Percentiles rank a stretch among this genome's conserved stretches.
These are phyloP conservation scores for Chytriomyces confervae DNA, from an alignment of 192 early-diverging fungal species.

Conservation along the genomic window DNA sequence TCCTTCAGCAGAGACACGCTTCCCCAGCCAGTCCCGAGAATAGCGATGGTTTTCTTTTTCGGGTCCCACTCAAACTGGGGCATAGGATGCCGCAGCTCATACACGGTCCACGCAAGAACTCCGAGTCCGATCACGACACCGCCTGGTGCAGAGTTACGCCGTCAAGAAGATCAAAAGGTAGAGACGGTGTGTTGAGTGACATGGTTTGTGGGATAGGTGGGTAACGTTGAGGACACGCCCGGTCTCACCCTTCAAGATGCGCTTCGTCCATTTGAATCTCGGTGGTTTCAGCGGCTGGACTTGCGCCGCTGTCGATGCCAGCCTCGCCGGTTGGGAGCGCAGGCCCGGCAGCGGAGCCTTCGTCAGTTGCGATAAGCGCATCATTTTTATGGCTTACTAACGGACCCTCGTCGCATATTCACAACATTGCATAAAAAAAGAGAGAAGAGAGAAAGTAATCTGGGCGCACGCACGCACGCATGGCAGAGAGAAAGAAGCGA, in stretches of 20 bases:
- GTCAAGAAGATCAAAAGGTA: too few species aligned
- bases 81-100: constrained; percentile 51
- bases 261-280: constrained; percentile 36
- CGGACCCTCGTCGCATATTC: too few species aligned
- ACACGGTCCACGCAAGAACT: constrained; percentile 38
- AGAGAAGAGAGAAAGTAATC: background rate
- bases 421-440: too few species aligned
- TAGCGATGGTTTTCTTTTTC: constrained; percentile 57
- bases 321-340: background rate
- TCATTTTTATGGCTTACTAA: too few species aligned
- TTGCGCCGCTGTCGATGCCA: background rate
- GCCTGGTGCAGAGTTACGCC: background rate
- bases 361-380: background rate
- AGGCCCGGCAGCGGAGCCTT: background rate
- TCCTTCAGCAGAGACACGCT: constrained; percentile 69
- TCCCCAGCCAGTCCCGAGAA: constrained; percentile 57
- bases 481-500: background rate
- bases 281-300: background rate
- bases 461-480: background rate
- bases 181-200: too few species aligned
- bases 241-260: constrained; percentile 15
- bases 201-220: background rate
- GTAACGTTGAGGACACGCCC: background rate
- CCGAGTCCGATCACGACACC: constrained; percentile 6
- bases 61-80: constrained; percentile 56